Evolutionary conservation across 208 protist species (phyloP).

Genomic region (Herpetomonas tarakana): DNA sequence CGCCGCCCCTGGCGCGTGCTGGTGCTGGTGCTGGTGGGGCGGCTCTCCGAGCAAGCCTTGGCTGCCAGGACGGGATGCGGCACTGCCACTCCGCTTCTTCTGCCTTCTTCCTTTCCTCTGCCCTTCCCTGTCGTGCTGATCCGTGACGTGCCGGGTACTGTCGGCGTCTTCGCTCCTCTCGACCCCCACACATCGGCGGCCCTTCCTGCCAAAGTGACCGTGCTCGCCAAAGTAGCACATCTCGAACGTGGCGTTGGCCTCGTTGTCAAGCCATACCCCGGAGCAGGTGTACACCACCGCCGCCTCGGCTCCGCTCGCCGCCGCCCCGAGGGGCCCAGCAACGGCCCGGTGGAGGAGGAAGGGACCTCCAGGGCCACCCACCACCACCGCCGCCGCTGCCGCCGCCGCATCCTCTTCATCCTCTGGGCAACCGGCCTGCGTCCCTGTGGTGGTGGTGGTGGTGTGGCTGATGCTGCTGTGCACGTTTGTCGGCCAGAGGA

Average conservation of each 20-base stretch:
- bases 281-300: conserved; percentile 18
- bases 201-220: conserved; percentile 8
- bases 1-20: background rate
- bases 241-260: conserved; percentile 13
- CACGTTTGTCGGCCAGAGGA: conserved; percentile 26
- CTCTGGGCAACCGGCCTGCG: background rate
- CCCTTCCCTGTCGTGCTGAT: too few relatives aligned
- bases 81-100: too few relatives aligned
- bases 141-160: background rate
- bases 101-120: too few relatives aligned
- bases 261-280: conserved; percentile 27
- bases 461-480: too few relatives aligned
- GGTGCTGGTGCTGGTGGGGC: background rate
- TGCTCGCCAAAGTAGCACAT: conserved; percentile 25
- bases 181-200: conserved; percentile 9
- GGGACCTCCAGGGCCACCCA: conserved; percentile 31
- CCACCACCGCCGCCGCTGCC: conserved; percentile 2
- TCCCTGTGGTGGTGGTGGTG: too few relatives aligned
- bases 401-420: background rate
- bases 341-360: conserved; percentile 25
- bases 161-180: conserved; percentile 1
- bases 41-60: too few relatives aligned
- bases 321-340: background rate
- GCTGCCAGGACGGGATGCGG: background rate
- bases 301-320: conserved; percentile 1